Percentiles rank a stretch among this genome's conserved stretches.
These are phyloP conservation scores for Alternaria sp. DNA, from an alignment of 2,329 filamentous ascomycete species.

Conservation along the genomic window DNA sequence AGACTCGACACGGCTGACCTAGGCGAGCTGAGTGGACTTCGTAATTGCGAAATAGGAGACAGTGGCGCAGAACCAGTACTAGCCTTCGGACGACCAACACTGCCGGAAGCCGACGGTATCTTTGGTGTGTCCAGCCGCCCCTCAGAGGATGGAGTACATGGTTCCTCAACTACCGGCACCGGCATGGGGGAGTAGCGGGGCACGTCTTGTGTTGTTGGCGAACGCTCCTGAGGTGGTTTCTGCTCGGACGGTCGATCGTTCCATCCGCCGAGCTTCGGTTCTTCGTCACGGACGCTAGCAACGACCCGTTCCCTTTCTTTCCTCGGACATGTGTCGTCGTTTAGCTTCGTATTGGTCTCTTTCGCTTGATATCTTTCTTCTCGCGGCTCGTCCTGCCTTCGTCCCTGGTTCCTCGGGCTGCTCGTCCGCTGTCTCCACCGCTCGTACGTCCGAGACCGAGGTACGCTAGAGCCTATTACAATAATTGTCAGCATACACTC, in stretches of 20 bases:
- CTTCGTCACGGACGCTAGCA: neutral
- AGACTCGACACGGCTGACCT: conserved; percentile 17
- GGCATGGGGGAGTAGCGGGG: conserved; percentile 5
- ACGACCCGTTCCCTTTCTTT: conserved; percentile 1
- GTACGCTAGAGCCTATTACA: conserved; percentile 8
- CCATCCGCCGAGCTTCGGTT: neutral
- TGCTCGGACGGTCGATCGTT: neutral
- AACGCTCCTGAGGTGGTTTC: neutral
- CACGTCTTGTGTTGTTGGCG: neutral
- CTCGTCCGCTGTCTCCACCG: neutral
- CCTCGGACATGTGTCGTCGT: neutral
- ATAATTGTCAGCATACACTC: conserved; percentile 3
- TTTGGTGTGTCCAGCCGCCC: neutral
- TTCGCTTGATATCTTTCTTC: neutral
- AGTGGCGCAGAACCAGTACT: neutral
- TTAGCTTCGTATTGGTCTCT: neutral
- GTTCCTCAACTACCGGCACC: conserved; percentile 2
- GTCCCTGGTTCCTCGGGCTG: neutral
- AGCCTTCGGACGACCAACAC: neutral
- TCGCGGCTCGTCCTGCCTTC: neutral
- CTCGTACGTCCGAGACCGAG: conserved; percentile 2
- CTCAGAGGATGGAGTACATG: neutral
- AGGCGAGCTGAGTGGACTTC: neutral
- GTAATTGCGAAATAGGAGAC: neutral
- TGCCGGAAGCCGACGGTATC: neutral